phyloP scores from a whole-genome alignment of 73 alveolate species.

The Stentor coeruleus region DNA sequence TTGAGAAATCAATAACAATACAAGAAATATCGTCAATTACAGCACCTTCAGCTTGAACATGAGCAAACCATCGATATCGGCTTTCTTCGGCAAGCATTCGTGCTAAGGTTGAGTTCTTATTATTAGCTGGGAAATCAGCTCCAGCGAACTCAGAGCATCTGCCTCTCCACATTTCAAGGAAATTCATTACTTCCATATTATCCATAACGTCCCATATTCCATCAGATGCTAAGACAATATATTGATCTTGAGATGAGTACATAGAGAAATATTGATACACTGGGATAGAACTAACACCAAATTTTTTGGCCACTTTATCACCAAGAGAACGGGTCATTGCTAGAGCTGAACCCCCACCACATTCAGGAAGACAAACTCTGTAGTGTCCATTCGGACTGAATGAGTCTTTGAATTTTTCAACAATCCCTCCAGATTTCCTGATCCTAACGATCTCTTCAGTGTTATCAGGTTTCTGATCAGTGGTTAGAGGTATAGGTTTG shows the following conservation, averaged over 20 bases:
- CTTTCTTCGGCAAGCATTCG: neutral
- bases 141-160: neutral
- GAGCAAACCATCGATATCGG: neutral
- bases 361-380: neutral
- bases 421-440: neutral
- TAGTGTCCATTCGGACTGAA: neutral
- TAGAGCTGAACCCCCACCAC: neutral
- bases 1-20: neutral
- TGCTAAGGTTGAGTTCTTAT: neutral
- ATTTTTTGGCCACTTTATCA: neutral
- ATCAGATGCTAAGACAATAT: neutral
- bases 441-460: neutral
- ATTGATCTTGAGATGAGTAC: neutral
- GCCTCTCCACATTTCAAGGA: neutral
- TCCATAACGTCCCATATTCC: constrained; percentile 25
- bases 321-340: neutral
- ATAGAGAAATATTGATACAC: neutral
- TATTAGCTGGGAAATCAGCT: neutral
- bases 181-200: neutral
- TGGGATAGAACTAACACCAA: neutral
- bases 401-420: neutral
- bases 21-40: neutral
- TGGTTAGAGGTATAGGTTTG: neutral
- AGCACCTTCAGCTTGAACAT: neutral
- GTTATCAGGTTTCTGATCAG: constrained; percentile 3